phyloP scores from a whole-genome alignment of 331 rosid genomes.

The Quercus tomentella region DNA sequence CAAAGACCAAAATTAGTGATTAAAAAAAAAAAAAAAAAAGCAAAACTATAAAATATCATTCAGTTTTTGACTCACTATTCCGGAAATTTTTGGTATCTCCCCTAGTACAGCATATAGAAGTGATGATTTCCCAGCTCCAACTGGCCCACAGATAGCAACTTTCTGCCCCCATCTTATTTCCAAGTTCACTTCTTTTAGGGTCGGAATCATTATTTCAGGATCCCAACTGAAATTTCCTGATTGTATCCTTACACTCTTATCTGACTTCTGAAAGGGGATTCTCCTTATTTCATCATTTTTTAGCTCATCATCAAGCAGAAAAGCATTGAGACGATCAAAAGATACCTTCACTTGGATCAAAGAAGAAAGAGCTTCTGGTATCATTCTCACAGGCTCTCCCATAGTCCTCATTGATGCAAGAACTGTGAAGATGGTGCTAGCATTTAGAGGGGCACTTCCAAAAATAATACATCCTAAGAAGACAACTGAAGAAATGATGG shows the following conservation, averaged over 20 bases:
- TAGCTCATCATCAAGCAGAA: conserved; percentile 54
- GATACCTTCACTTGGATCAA: conserved; percentile 55
- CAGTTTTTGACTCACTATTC: conserved; percentile 30
- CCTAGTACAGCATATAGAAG: conserved; percentile 45
- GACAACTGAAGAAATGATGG: conserved; percentile 37
- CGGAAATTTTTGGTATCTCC: conserved; percentile 46
- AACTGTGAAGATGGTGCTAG: conserved; percentile 54
- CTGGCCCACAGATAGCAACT: conserved; percentile 60
- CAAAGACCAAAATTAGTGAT: not conserved
- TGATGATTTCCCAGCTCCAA: conserved; percentile 57
- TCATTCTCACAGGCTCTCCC: conserved; percentile 50
- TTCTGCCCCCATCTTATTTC: conserved; percentile 46
- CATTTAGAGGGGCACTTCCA: conserved; percentile 37
- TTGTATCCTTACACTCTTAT: conserved; percentile 22
- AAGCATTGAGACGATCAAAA: conserved; percentile 36
- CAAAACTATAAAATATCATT: not conserved
- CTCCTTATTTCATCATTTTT: conserved; percentile 18
- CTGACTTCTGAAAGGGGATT: not conserved
- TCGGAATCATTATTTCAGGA: conserved; percentile 27
- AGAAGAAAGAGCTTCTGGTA: conserved; percentile 45
- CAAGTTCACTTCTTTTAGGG: conserved; percentile 41
- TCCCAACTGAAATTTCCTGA: conserved; percentile 53
- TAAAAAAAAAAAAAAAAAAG: not conserved
- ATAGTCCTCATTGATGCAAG: conserved; percentile 42
- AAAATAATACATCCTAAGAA: conserved; percentile 35